Conservation (phyloP, 208 protist genomes). For the Acanthamoeba castellanii region DNA sequence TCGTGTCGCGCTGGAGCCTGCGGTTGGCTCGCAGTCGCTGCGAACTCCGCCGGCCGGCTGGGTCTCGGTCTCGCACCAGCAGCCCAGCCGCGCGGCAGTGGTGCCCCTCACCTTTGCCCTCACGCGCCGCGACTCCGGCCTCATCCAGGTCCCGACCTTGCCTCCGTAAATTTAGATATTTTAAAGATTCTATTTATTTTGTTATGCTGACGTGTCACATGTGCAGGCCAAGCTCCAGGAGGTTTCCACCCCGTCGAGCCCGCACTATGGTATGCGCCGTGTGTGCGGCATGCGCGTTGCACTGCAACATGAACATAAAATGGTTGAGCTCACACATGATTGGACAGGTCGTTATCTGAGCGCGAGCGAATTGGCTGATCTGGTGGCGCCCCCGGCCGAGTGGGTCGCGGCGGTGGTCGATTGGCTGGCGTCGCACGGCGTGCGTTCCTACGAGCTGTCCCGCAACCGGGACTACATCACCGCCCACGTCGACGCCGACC, state of each 20-base stretch:
- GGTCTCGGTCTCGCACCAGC: too few species aligned
- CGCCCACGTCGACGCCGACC: not conserved
- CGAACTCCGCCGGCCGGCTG: not conserved
- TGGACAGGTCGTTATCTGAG: not conserved
- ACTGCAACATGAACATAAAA: not conserved
- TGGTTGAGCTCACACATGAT: not conserved
- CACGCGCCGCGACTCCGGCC: not conserved
- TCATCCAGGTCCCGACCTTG: not conserved
- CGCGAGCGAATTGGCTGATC: not conserved
- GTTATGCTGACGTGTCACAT: not conserved
- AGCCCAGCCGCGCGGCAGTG: not conserved
- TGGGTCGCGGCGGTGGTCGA: not conserved
- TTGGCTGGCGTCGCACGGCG: not conserved
- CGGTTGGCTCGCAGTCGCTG: not conserved
- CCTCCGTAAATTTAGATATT: too few species aligned
- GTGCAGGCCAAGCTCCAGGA: not conserved
- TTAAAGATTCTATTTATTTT: not conserved
- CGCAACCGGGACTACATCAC: conserved; percentile 28
- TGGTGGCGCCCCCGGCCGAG: not conserved
- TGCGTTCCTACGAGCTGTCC: not conserved
- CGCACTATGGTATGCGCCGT: not conserved
- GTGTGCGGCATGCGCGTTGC: too few species aligned
- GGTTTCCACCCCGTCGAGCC: not conserved
- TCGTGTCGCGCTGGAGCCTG: too few species aligned
- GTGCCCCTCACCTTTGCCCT: not conserved